These are phyloP conservation scores for Teratosphaeria viscida DNA, from an alignment of 2,329 filamentous ascomycete species.

Conservation along the genomic window DNA sequence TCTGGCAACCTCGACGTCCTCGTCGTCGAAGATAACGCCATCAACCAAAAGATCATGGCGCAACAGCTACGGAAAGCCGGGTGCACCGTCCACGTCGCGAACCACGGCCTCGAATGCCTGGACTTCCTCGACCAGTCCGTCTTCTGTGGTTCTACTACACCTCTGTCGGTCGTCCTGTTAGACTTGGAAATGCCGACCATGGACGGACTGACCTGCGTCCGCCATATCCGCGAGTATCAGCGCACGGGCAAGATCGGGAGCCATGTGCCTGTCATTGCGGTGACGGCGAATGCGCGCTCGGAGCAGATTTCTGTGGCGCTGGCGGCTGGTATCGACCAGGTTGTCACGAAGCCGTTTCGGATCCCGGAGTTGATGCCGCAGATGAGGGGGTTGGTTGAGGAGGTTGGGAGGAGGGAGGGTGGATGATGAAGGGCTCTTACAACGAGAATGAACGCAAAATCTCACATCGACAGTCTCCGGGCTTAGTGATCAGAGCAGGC, in stretches of 20 bases:
- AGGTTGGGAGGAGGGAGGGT: slow-evolving; percentile 7
- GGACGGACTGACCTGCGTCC: slow-evolving; percentile 23
- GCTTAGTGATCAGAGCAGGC: no score
- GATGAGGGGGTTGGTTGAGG: slow-evolving; percentile 20
- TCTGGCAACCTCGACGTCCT: slow-evolving; percentile 16
- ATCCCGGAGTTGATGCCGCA: slow-evolving; percentile 26
- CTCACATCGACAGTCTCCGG: no score
- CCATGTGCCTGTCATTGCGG: slow-evolving; percentile 23
- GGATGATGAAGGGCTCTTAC: slow-evolving; percentile 1
- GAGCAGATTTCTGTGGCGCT: slow-evolving; percentile 23
- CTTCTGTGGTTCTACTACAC: slow-evolving; percentile 11
- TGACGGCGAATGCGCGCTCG: slow-evolving; percentile 25
- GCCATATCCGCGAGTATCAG: slow-evolving; percentile 21
- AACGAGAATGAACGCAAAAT: no score
- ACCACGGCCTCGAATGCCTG: slow-evolving; percentile 25
- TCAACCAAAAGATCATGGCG: slow-evolving; percentile 25
- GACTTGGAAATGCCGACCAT: slow-evolving; percentile 27
- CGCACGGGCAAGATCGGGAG: slow-evolving; percentile 27
- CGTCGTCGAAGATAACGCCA: slow-evolving; percentile 24
- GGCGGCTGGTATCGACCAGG: slow-evolving; percentile 25
- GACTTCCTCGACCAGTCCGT: slow-evolving; percentile 16
- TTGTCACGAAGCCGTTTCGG: slow-evolving; percentile 27
- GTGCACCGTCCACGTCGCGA: slow-evolving; percentile 22
- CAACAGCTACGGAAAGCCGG: slow-evolving; percentile 17
- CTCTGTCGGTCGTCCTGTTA: slow-evolving; percentile 21